Evolutionary conservation across 148 eudicot species (phyloP).

Genomic region (Chenopodium suecicum): DNA sequence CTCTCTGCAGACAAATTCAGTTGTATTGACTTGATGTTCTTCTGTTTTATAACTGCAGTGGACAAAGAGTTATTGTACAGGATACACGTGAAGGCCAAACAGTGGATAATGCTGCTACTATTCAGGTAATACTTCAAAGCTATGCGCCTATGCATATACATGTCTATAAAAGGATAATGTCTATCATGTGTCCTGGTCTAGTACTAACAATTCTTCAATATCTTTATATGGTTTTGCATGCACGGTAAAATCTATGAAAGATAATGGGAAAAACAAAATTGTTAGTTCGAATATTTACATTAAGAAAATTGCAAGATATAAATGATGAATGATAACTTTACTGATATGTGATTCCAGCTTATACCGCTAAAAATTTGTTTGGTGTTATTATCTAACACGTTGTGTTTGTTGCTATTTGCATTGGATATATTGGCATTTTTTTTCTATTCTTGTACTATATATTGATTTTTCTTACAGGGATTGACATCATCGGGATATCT

Average conservation of each 20-base stretch:
- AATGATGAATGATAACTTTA: not conserved
- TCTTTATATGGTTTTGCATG: not conserved
- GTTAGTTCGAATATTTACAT: not conserved
- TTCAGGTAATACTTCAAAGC: constrained; percentile 54
- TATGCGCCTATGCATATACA: not conserved
- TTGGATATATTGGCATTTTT: not conserved
- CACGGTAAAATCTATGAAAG: not conserved
- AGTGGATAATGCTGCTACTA: constrained; percentile 65
- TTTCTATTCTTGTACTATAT: not conserved
- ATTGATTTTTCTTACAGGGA: constrained; percentile 44
- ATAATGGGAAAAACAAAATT: not conserved
- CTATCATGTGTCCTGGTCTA: not conserved
- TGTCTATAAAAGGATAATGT: not conserved
- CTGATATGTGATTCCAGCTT: not conserved
- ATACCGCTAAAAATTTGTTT: not conserved
- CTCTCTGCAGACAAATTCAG: not conserved
- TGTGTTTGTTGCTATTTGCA: not conserved
- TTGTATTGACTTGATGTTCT: constrained; percentile 16
- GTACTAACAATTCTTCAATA: not conserved
- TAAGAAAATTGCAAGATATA: not conserved
- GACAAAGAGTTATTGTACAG: constrained; percentile 78
- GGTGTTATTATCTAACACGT: not conserved
- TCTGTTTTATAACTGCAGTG: constrained; percentile 51
- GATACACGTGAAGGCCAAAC: constrained; percentile 51
- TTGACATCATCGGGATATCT: constrained; percentile 75